Evolutionary conservation across 257 asterid genomes (phyloP).

Genomic region (Solanum lignicaule): DNA sequence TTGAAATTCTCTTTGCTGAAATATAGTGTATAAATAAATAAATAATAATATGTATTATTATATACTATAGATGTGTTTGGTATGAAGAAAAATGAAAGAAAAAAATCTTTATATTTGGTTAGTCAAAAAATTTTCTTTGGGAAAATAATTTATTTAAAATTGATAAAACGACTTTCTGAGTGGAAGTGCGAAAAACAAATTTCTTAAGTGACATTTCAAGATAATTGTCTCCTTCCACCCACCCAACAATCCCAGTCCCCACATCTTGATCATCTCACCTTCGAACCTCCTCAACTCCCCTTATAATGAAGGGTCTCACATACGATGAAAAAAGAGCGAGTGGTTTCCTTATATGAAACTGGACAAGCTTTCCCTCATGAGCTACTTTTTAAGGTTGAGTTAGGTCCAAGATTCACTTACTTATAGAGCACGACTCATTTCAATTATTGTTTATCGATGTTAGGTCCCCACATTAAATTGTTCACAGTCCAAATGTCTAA

Average conservation of each 20-base stretch:
- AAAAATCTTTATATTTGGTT: background rate
- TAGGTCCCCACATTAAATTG: background rate
- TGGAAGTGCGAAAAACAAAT: background rate
- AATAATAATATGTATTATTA: background rate
- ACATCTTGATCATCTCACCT: background rate
- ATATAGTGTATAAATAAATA: background rate
- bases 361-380: background rate
- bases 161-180: background rate
- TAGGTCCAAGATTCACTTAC: background rate
- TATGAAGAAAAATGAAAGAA: background rate
- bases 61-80: background rate
- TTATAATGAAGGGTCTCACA: background rate
- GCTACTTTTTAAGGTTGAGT: background rate
- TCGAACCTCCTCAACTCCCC: background rate
- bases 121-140: background rate
- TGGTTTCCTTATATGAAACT: fast-evolving
- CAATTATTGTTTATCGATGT: background rate
- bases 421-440: background rate
- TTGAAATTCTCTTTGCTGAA: background rate
- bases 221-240: background rate
- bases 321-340: background rate
- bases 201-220: background rate
- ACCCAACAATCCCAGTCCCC: background rate
- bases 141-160: background rate
- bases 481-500: background rate